These are phyloP conservation scores for Hortiboletus flavorubellus DNA, from an alignment of 768 basidiomycete genomes.

Conservation along the genomic window DNA sequence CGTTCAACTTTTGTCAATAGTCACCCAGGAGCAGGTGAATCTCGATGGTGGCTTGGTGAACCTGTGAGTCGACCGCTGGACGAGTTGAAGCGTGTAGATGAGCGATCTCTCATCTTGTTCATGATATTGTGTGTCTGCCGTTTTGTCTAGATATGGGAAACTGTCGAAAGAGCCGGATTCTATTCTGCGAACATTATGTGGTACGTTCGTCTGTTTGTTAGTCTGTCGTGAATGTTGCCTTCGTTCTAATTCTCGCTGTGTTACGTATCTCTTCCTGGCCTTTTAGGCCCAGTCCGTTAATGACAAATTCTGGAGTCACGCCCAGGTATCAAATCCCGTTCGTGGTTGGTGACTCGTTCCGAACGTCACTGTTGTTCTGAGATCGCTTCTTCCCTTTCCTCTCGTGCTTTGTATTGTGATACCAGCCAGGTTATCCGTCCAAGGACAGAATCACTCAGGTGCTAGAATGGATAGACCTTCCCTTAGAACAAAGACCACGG, in stretches of 20 bases:
- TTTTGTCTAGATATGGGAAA: slow-evolving; percentile 77
- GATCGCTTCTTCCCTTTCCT: background rate
- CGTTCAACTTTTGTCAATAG: slow-evolving; percentile 65
- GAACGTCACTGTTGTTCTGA: background rate
- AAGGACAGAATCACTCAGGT: slow-evolving; percentile 70
- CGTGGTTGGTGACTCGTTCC: slow-evolving; percentile 7
- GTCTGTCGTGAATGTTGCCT: background rate
- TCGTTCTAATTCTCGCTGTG: background rate
- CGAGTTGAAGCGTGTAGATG: background rate
- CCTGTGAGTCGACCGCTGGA: slow-evolving; percentile 49
- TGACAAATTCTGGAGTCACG: slow-evolving; percentile 8
- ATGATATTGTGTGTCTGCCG: background rate
- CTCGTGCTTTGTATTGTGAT: background rate
- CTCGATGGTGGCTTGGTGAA: slow-evolving; percentile 84
- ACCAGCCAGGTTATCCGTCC: background rate
- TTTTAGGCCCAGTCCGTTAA: slow-evolving; percentile 15
- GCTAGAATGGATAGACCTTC: slow-evolving; percentile 68
- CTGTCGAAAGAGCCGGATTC: slow-evolving; percentile 67
- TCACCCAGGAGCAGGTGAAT: slow-evolving; percentile 50
- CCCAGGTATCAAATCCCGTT: slow-evolving; percentile 16
- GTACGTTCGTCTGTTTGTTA: slow-evolving; percentile 38
- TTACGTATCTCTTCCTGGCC: background rate
- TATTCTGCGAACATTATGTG: slow-evolving; percentile 87
- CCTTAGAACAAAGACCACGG: slow-evolving; percentile 60
- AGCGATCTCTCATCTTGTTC: background rate